phyloP scores from a whole-genome alignment of 2,329 filamentous ascomycete genomes.

The Arthrobotrys conoides region DNA sequence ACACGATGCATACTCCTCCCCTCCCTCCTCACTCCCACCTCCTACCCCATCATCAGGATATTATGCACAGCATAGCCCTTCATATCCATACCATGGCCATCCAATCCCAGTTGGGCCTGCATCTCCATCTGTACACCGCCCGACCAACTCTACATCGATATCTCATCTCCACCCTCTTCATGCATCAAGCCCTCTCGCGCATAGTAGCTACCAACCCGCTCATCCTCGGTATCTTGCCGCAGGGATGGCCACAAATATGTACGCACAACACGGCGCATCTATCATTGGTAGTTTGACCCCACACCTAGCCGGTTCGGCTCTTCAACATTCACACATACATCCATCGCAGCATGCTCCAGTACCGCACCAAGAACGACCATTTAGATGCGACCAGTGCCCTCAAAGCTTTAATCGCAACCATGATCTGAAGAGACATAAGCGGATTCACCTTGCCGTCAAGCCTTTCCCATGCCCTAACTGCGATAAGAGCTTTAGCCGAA shows the following conservation, averaged over 20 bases:
- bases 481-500: conserved; percentile 96
- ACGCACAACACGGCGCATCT: conserved; percentile 55
- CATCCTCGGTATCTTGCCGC: conserved; percentile 48
- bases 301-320: conserved; percentile 40
- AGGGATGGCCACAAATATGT: conserved; percentile 48
- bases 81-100: conserved; percentile 46
- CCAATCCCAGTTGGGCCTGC: conserved; percentile 43
- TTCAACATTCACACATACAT: conserved; percentile 51
- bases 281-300: conserved; percentile 59
- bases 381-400: conserved; percentile 92
- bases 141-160: conserved; percentile 22
- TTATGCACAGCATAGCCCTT: conserved; percentile 51
- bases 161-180: conserved; percentile 54
- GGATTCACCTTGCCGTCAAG: conserved; percentile 95
- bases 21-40: conserved; percentile 55
- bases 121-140: conserved; percentile 39
- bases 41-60: conserved; percentile 56
- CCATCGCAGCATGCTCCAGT: conserved; percentile 66
- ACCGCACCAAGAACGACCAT: conserved; percentile 83
- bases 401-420: conserved; percentile 97
- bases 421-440: conserved; percentile 94
- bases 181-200: conserved; percentile 39
- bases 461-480: conserved; percentile 92
- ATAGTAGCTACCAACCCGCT: conserved; percentile 38
- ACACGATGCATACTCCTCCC: conserved; percentile 52